phyloP scores from a whole-genome alignment of 2,329 filamentous ascomycete species.

The Colletotrichum magnum region DNA sequence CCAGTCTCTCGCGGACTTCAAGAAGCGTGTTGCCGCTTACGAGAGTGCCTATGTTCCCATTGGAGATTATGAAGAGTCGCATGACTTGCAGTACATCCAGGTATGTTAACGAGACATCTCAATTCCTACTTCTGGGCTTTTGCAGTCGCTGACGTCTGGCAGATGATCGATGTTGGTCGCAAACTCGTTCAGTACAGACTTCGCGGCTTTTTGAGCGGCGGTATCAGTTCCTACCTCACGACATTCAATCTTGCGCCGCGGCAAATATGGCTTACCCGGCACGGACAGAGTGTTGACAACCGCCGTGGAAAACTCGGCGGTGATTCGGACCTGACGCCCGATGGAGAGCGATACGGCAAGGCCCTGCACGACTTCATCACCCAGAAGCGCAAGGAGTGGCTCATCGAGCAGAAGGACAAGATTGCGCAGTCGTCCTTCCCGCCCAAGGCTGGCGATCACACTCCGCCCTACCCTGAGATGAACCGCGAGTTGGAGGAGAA shows the following conservation, averaged over 20 bases:
- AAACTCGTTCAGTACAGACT: slow-evolving; percentile 94
- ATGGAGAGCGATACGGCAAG: slow-evolving; percentile 83
- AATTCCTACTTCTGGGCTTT: background rate
- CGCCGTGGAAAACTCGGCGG: slow-evolving; percentile 90
- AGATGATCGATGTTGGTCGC: slow-evolving; percentile 97
- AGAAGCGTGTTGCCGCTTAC: slow-evolving; percentile 90
- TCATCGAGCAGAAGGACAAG: slow-evolving; percentile 85
- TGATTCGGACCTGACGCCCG: slow-evolving; percentile 85
- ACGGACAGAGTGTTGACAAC: slow-evolving; percentile 93
- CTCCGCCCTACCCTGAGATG: slow-evolving; percentile 93
- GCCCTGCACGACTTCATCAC: slow-evolving; percentile 89
- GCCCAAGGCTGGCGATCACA: slow-evolving; percentile 91
- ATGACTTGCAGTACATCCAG: slow-evolving; percentile 94
- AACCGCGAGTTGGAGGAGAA: slow-evolving; percentile 80
- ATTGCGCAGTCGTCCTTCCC: slow-evolving; percentile 85
- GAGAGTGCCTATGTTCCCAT: slow-evolving; percentile 94
- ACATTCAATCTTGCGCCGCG: slow-evolving; percentile 97
- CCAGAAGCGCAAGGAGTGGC: slow-evolving; percentile 84
- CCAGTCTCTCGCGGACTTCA: slow-evolving; percentile 90
- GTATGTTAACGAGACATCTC: slow-evolving; percentile 50
- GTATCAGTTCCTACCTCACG: slow-evolving; percentile 93
- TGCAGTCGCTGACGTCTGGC: slow-evolving; percentile 45
- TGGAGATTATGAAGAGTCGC: slow-evolving; percentile 89
- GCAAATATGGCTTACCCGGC: slow-evolving; percentile 98
- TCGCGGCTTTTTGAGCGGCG: slow-evolving; percentile 90